A percentile compares a stretch with the other conserved stretches of the same genome.
Evolutionary conservation across 306 rosid genomes (phyloP).

Genomic region (Crataegus laevigata): DNA sequence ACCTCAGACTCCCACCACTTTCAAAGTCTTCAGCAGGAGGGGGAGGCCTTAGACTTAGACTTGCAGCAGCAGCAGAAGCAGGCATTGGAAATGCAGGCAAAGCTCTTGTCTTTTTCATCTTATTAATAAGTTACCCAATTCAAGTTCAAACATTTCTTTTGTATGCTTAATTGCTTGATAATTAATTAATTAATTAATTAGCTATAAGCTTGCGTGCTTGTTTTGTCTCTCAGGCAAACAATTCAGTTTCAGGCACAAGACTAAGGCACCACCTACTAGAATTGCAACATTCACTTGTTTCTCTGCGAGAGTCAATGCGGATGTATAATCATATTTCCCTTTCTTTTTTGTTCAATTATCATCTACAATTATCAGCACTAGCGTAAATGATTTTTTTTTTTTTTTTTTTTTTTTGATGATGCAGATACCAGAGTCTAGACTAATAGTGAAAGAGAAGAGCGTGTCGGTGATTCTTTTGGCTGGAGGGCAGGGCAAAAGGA

Average conservation of each 20-base stretch:
- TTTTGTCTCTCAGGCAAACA: slow-evolving; percentile 20
- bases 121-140: not conserved
- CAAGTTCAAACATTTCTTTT: not conserved
- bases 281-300: slow-evolving; percentile 10
- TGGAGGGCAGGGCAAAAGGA: slow-evolving; percentile 81
- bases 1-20: not conserved
- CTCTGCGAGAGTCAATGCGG: slow-evolving; percentile 22
- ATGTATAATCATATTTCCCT: not conserved
- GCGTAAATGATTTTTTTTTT: not conserved
- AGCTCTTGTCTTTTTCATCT: not conserved
- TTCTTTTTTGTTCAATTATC: not conserved
- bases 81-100: slow-evolving; percentile 19
- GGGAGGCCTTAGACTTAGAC: not conserved
- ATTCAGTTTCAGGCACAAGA: slow-evolving; percentile 11
- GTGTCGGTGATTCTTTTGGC: slow-evolving; percentile 74
- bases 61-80: not conserved
- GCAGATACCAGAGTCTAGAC: slow-evolving; percentile 13
- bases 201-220: too few relatives aligned
- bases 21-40: not conserved
- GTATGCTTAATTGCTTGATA: not conserved
- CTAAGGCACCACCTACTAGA: slow-evolving; percentile 1
- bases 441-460: slow-evolving; percentile 39
- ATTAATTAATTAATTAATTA: too few relatives aligned
- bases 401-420: not conserved
- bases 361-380: not conserved